Base-by-base conservation (phyloP, 495 filamentous ascomycete species). In the Bacidia gigantensis region DNA sequence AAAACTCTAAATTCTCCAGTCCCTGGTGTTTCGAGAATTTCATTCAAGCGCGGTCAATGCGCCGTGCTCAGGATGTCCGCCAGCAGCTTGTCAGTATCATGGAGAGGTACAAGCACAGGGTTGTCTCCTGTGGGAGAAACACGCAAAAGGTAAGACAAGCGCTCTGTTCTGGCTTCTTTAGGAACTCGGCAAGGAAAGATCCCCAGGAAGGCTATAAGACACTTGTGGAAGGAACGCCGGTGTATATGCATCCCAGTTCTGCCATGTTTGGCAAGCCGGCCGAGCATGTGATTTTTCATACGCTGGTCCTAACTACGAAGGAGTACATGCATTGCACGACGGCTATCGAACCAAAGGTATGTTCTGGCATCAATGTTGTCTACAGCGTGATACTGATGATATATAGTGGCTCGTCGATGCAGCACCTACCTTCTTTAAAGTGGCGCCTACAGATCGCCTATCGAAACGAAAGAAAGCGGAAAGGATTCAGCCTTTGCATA, bases 11-110 rank as follows among this genome's bases (percentile, higher is more conserved):
- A 9, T 95, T 80, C 65, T 80, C 78, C 42, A 87, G 80, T 48
- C 77, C 92, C 1, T 99, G 93, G 93, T 97, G 93, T 59, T 87
- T 85, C 51, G 93, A 99, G 59, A 96, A 99, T 63, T 99, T 93
- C 67, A 93, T 99, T 59, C 92, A 99, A 61, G 87, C 86, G 3
- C 79, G 88, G 3, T 76, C 76, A 11, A 94, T 99, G 75, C 76
- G 78, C 39, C 82, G 92, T 12, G 89, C 86, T 2, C 86, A 93
- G 62, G 92, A 99, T 64, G 88, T 97, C 0, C 78, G 93, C 11
- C 78, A 89, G 43, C 92, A 99, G 66, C 76, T 99, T 1, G 79
- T 90, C 14, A 84, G 85, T 58, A 96, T 97, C 61, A 88, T 99
- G 83, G 77, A 86, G 26, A 76, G 92, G 2, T 92, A 97, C 59